Percentiles rank a stretch among this genome's conserved stretches.
These are phyloP conservation scores for Alternaria sp. DNA, from an alignment of 2,329 filamentous ascomycete genomes.

Conservation along the genomic window DNA sequence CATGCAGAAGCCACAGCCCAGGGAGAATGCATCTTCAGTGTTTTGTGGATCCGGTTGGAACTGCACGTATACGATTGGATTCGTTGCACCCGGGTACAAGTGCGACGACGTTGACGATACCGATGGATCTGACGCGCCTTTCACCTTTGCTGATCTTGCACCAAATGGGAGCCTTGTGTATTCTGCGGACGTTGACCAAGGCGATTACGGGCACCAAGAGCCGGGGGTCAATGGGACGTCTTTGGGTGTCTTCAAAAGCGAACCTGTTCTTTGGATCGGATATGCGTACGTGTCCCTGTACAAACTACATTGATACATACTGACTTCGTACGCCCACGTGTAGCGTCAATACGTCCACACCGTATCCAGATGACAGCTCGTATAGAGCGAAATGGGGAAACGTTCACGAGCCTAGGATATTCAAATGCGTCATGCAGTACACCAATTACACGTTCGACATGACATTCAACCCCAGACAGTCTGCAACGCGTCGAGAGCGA, in stretches of 20 bases:
- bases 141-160: conserved; percentile 42
- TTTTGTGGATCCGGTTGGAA: conserved; percentile 49
- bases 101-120: conserved; percentile 40
- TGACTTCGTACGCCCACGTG: background rate
- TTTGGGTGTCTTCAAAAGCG: conserved; percentile 45
- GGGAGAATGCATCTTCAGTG: conserved; percentile 32
- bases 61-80: conserved; percentile 44
- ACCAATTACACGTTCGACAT: conserved; percentile 50
- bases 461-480: conserved; percentile 40
- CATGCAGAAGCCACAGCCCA: conserved; percentile 40
- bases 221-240: conserved; percentile 28
- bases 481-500: conserved; percentile 31
- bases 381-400: conserved; percentile 40
- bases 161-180: conserved; percentile 47
- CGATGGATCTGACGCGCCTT: conserved; percentile 30
- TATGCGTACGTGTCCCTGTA: conserved; percentile 23
- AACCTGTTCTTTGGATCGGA: conserved; percentile 50
- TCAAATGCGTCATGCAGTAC: conserved; percentile 48
- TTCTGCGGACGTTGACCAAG: conserved; percentile 39
- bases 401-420: conserved; percentile 46
- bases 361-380: conserved; percentile 30
- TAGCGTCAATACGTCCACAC: conserved; percentile 35
- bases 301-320: background rate
- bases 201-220: conserved; percentile 45
- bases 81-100: conserved; percentile 50